phyloP scores from a whole-genome alignment of 352 stramenopile genomes.

The Aphanomyces euteiches region DNA sequence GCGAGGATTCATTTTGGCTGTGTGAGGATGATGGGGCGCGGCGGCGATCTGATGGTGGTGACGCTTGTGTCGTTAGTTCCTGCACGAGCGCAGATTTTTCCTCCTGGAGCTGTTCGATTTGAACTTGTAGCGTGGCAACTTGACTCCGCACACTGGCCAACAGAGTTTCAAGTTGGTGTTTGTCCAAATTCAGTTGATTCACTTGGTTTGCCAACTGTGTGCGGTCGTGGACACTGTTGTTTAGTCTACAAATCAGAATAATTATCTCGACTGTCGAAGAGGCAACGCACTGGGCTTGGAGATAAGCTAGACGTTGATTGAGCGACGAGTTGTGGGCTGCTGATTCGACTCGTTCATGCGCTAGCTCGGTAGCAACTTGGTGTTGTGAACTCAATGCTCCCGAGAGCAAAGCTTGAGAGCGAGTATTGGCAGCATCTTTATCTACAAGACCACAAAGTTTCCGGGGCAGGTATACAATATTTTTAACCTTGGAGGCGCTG shows the following conservation, averaged over 20 bases:
- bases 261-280: background rate
- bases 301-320: slow-evolving; percentile 66
- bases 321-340: slow-evolving; percentile 71
- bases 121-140: slow-evolving; percentile 53
- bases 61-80: background rate
- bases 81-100: slow-evolving; percentile 78
- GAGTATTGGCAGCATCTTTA: background rate
- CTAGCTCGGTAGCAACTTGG: slow-evolving; percentile 20
- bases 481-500: slow-evolving; percentile 57
- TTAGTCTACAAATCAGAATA: slow-evolving; percentile 41
- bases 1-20: background rate
- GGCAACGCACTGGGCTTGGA: slow-evolving; percentile 46
- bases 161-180: slow-evolving; percentile 59
- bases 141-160: slow-evolving; percentile 62
- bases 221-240: slow-evolving; percentile 60
- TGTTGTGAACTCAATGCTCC: slow-evolving; percentile 22
- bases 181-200: slow-evolving; percentile 46
- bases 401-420: slow-evolving; percentile 20
- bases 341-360: slow-evolving; percentile 31
- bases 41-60: background rate
- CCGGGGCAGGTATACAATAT: background rate
- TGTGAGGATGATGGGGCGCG: slow-evolving; percentile 19
- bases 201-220: slow-evolving; percentile 63
- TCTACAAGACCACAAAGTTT: slow-evolving; percentile 11
- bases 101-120: slow-evolving; percentile 62